Percentiles rank a stretch among this genome's conserved stretches.
Evolutionary conservation across 495 filamentous ascomycete genomes (phyloP).

Genomic region (Saxophila tyrrhenica): DNA sequence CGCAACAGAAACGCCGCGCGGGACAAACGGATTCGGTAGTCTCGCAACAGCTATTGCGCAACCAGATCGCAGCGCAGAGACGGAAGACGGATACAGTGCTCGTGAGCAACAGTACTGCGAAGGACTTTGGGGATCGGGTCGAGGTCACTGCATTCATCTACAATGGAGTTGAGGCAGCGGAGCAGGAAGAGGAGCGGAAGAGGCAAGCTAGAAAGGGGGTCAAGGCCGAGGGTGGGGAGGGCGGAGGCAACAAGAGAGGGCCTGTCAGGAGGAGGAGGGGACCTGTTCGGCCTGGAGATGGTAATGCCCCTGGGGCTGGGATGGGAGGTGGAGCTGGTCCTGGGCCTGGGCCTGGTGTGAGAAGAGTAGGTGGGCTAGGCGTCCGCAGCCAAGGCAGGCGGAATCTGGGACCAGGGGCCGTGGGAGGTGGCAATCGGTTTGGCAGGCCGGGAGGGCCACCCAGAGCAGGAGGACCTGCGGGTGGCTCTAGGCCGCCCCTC

Average conservation of each 20-base stretch:
- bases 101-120: slow-evolving; percentile 4
- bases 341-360: background rate
- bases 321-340: background rate
- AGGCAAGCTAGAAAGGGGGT: background rate
- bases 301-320: background rate
- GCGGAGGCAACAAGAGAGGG: background rate
- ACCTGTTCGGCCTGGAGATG: background rate
- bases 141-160: slow-evolving; percentile 14
- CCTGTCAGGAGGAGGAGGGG: slow-evolving; percentile 2
- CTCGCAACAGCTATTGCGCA: background rate
- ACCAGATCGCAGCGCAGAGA: slow-evolving; percentile 2
- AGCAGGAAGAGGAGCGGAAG: slow-evolving; percentile 8
- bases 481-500: background rate
- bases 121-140: slow-evolving; percentile 16
- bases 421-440: background rate
- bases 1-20: slow-evolving; percentile 4
- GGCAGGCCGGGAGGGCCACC: background rate
- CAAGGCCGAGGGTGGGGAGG: background rate
- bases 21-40: background rate
- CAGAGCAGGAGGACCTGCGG: background rate
- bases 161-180: slow-evolving; percentile 12
- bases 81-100: slow-evolving; percentile 3
- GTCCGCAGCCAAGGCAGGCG: no score
- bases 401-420: background rate
- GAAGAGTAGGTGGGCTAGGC: slow-evolving; percentile 1